Evolutionary conservation across 108 stramenopile species (phyloP).

Genomic region (Bacterosira constricta): DNA sequence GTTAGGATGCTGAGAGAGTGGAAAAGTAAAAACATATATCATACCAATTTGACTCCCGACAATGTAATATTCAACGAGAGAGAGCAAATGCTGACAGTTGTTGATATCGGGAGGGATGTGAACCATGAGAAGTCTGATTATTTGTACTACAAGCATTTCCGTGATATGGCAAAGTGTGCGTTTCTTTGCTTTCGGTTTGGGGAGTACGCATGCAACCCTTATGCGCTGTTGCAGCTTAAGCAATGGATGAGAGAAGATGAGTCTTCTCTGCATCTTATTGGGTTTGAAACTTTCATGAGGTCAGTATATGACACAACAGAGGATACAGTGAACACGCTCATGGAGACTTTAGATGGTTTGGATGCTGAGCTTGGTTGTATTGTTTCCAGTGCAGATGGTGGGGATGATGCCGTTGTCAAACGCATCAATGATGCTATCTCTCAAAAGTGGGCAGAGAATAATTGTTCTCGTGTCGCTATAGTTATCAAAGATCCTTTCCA

Average conservation of each 20-base stretch:
- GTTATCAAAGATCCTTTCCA: constrained; percentile 11
- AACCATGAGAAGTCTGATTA: not conserved
- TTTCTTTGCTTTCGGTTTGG: constrained; percentile 16
- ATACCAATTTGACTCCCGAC: constrained; percentile 15
- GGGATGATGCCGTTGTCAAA: not conserved
- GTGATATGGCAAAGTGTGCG: constrained; percentile 13
- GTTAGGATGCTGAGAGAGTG: not conserved
- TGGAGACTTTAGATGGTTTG: not conserved
- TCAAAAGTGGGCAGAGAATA: not conserved
- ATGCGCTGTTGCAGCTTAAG: not conserved
- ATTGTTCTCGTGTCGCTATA: not conserved
- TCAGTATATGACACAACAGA: not conserved
- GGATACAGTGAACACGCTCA: not conserved
- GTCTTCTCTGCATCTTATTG: not conserved
- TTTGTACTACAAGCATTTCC: not conserved
- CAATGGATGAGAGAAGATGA: not conserved
- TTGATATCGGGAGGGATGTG: constrained; percentile 19
- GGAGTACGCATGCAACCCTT: not conserved
- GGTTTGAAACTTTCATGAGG: constrained; percentile 20
- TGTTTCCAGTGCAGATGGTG: not conserved
- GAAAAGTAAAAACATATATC: not conserved
- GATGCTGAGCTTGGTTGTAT: not conserved
- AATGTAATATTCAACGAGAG: constrained; percentile 4
- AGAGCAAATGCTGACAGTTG: not conserved
- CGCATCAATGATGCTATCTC: not conserved